Conservation (phyloP, 2,329 filamentous ascomycete genomes). For the Paraphoma sp. region DNA sequence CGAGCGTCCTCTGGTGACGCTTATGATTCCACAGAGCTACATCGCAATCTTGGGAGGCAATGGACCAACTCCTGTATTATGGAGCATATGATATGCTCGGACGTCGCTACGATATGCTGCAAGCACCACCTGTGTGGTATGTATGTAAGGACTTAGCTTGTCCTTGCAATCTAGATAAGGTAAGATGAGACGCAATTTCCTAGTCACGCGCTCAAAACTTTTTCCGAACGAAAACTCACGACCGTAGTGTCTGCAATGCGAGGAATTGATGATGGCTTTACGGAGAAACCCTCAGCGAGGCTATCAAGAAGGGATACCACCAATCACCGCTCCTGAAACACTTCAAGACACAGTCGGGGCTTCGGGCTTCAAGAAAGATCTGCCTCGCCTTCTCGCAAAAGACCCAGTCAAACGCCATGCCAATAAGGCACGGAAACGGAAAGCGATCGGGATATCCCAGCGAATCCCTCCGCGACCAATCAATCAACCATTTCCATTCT, state of each 20-base stretch:
- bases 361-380: no score
- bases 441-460: background rate
- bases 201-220: slow-evolving; percentile 4
- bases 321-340: slow-evolving; percentile 7
- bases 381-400: no score
- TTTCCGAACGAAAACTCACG: slow-evolving; percentile 11
- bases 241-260: slow-evolving; percentile 30
- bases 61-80: slow-evolving; percentile 16
- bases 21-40: no score
- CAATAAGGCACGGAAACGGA: background rate
- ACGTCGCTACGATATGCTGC: slow-evolving; percentile 28
- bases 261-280: slow-evolving; percentile 33
- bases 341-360: background rate
- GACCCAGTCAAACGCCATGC: background rate
- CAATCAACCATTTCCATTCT: slow-evolving; percentile 33
- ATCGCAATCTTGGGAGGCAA: no score
- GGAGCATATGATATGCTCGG: slow-evolving; percentile 26
- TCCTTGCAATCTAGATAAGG: slow-evolving; percentile 33
- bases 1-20: no score
- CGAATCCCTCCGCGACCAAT: slow-evolving; percentile 2
- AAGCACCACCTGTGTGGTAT: slow-evolving; percentile 27
- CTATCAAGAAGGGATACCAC: slow-evolving; percentile 27
- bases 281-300: slow-evolving; percentile 32
- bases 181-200: slow-evolving; percentile 23
- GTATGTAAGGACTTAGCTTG: slow-evolving; percentile 33